Evolutionary conservation across 345 rosid genomes (phyloP), one percentile per base, ranked within the genome.

Genomic region (Populus pruinosa): DNA sequence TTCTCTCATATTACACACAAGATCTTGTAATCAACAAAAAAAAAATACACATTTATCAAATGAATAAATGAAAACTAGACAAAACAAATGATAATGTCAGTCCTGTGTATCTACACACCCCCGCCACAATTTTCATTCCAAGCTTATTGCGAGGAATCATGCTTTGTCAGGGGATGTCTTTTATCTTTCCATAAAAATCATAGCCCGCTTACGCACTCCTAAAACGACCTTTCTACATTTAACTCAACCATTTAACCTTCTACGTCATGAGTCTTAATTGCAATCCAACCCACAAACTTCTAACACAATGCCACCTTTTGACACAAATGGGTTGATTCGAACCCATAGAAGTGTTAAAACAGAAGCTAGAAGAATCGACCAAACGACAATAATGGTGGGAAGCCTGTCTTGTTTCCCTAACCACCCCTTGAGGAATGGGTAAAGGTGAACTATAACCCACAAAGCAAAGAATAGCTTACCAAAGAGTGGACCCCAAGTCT

Each of bases 401-500:
- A 90, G 38, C 78, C 88, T 79, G 74, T 90, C 81, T 72, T 90
- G 93, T 76, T 86, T 90, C 79, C 89, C 93, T 73, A 87, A 27
- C 31, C 82, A 56, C 27, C 93, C 93, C 80, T 90, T 90, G 69
- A 90, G 87, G 89, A 90, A 90, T 1, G 93, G 93, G 75, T 88
- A 88, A 17, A 90, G 85, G 79, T 88, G 93, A 72, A 87, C 70
- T 35, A 90, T 88, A 61, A 90, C 93, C 93, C 93, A 90, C 35
- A 88, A 29, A 0, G 93, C 87, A 36, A 90, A 90, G 74, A 90
- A 83, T 18, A 90, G 80, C 78, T 78, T 87, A 16, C 93, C 93
- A 5, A 90, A 87, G 38, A 90, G 84, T 0, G 93, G 93, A 39
- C 91, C 94, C 92, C 94, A 90, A 2, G 94, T 77, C 62, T 90